Evolutionary conservation across 176 grass and related monocot species (phyloP).

Genomic region (Elaeis guineensis): DNA sequence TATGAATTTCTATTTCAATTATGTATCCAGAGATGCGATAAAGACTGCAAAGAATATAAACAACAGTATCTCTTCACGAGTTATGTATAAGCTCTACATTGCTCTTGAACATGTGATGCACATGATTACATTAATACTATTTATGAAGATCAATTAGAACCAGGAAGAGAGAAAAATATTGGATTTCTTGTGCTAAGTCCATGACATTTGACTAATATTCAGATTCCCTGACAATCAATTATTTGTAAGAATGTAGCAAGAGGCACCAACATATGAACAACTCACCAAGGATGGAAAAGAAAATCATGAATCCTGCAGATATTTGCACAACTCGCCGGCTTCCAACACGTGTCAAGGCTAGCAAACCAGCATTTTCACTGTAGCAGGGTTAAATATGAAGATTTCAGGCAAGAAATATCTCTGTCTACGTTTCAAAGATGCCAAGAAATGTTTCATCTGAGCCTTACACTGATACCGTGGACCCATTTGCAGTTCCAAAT

Average conservation of each 20-base stretch:
- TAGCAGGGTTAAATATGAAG: neutral
- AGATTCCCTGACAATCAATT: too few relatives aligned
- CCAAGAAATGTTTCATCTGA: conserved; percentile 6
- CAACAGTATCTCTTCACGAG: too few relatives aligned
- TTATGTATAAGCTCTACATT: too few relatives aligned
- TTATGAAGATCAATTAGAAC: too few relatives aligned
- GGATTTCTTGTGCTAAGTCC: too few relatives aligned
- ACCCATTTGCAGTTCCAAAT: conserved; percentile 93
- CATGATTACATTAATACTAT: too few relatives aligned
- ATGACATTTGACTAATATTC: too few relatives aligned
- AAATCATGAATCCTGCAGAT: conserved; percentile 99
- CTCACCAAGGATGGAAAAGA: conserved; percentile 90
- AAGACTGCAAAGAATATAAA: too few relatives aligned
- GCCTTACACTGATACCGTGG: conserved; percentile 90
- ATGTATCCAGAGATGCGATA: too few relatives aligned
- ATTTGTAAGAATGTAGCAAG: neutral
- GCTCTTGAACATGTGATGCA: too few relatives aligned
- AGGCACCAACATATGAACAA: neutral
- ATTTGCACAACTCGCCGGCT: conserved; percentile 95
- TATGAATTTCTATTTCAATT: too few relatives aligned
- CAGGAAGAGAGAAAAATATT: too few relatives aligned
- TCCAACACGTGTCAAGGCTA: conserved; percentile 89
- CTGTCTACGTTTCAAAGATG: neutral
- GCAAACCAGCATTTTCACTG: conserved; percentile 93
- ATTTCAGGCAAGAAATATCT: neutral